phyloP scores from a whole-genome alignment of 352 stramenopile species.

The Phytopythium helicoides region DNA sequence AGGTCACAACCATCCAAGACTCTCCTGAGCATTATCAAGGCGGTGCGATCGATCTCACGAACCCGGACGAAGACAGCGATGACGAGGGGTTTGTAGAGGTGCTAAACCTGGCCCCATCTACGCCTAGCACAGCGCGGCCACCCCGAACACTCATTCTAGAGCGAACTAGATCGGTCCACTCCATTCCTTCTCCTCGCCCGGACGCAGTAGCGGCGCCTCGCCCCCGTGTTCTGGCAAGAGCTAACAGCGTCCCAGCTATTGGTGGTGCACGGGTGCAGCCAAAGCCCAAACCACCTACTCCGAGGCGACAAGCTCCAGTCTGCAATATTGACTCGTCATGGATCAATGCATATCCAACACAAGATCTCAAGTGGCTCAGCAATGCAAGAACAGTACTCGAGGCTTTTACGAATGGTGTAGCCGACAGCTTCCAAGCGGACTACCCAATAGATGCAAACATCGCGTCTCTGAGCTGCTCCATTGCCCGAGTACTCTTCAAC shows the following conservation, averaged over 20 bases:
- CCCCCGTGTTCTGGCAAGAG: not conserved
- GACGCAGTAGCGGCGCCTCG: not conserved
- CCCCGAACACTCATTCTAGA: not conserved
- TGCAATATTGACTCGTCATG: constrained; percentile 32
- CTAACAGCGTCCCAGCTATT: not conserved
- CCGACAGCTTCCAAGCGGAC: constrained; percentile 39
- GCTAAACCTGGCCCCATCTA: not conserved
- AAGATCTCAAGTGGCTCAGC: constrained; percentile 44
- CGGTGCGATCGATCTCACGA: constrained; percentile 21
- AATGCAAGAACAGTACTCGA: constrained; percentile 17
- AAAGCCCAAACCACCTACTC: not conserved
- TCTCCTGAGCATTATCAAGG: constrained; percentile 11
- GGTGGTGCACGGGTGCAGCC: not conserved
- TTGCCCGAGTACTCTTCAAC: constrained; percentile 28
- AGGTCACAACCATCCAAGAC: constrained; percentile 5
- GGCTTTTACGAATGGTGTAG: constrained; percentile 38
- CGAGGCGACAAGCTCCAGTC: not conserved
- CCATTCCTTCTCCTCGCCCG: constrained; percentile 2
- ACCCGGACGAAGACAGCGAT: constrained; percentile 11
- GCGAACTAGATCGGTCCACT: not conserved
- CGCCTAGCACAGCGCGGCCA: not conserved
- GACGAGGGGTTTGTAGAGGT: constrained; percentile 3
- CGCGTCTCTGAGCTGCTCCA: constrained; percentile 9
- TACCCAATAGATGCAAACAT: constrained; percentile 17
- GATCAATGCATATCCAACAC: constrained; percentile 17